Base-by-base conservation (phyloP, 345 rosid species). In the Psidium friedrichsthalianum region DNA sequence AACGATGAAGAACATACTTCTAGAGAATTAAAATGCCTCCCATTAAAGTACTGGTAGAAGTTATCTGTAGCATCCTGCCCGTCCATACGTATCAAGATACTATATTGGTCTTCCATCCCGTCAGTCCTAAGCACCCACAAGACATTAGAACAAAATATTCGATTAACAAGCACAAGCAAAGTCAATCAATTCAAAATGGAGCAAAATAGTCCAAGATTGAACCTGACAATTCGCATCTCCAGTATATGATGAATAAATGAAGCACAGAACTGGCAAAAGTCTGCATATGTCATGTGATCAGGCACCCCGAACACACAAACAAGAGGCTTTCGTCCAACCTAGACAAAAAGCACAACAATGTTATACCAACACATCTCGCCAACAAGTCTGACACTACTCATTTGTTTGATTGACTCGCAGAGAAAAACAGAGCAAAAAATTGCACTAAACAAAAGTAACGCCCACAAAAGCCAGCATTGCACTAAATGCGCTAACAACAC, bases 231-330 rank as follows among this genome's bases (percentile, higher is more conserved):
- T 82, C 98, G 94, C 96, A 97, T 97, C 86, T 96, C 98, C 78
- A 90, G 82, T 83, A 94, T 92, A 86, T 93, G 98, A 74, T 92
- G 96, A 87, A 94, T 91, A 90, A 95, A 94, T 18, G 98, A 96
- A 87, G 94, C 98, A 83, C 97, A 95, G 90, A 97, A 95, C 87
- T 97, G 95, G 88, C 98, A 96, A 83, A 95, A 97, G 88, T 94
- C 99, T 8, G 98, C 98, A 74, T 96, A 95, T 0, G 99, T 97
- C 99, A 97, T 97, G 88, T 97, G 99, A 83, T 95, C 95, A 2
- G 98, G 99, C 84, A 97, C 99, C 15, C 98, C 98, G 49, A 94
- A 89, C 69, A 96, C 98, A 74, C 96, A 94, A 0, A 96, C 93
- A 69, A 93, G 94, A 86, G 98, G 96, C 61, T 95, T 95, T 86